A percentile compares a stretch with the other conserved stretches of the same genome.
phyloP scores from a whole-genome alignment of 1,284 basidiomycete species.

The Ganoderma leucocontextum region DNA sequence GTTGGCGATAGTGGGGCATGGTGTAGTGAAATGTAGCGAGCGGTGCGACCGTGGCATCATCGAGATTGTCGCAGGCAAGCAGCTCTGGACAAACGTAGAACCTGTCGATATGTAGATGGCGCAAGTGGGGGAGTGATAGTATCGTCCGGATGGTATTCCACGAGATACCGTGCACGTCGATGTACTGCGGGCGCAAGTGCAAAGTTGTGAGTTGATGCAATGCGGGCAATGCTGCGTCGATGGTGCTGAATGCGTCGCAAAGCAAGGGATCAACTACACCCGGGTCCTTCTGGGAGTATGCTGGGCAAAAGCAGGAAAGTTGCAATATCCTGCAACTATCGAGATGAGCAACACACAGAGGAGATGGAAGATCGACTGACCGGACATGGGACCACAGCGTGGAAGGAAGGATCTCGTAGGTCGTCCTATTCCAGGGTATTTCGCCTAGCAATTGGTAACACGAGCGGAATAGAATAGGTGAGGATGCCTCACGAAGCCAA shows the following conservation, averaged over 20 bases:
- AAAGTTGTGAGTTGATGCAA: neutral
- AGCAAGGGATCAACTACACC: neutral
- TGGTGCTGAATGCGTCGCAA: neutral
- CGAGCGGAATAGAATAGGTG: neutral
- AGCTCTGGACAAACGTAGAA: neutral
- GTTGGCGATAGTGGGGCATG: neutral
- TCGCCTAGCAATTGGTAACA: neutral
- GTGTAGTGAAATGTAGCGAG: neutral
- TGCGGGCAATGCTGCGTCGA: neutral
- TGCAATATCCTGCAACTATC: neutral
- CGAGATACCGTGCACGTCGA: neutral
- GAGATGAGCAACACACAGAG: neutral
- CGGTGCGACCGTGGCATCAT: neutral
- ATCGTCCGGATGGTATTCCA: slow-evolving; percentile 3
- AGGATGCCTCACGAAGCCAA: neutral
- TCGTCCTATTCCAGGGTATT: neutral
- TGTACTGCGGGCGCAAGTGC: neutral
- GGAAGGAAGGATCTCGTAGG: neutral
- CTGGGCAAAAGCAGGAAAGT: neutral
- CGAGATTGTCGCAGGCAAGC: neutral
- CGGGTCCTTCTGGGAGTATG: neutral
- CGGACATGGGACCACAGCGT: slow-evolving; percentile 1
- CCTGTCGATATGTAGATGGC: neutral
- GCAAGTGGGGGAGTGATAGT: neutral
- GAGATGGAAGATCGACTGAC: neutral